Conservation (phyloP, 2,329 filamentous ascomycete genomes). For the Aspergillus fumigatiaffinis region DNA sequence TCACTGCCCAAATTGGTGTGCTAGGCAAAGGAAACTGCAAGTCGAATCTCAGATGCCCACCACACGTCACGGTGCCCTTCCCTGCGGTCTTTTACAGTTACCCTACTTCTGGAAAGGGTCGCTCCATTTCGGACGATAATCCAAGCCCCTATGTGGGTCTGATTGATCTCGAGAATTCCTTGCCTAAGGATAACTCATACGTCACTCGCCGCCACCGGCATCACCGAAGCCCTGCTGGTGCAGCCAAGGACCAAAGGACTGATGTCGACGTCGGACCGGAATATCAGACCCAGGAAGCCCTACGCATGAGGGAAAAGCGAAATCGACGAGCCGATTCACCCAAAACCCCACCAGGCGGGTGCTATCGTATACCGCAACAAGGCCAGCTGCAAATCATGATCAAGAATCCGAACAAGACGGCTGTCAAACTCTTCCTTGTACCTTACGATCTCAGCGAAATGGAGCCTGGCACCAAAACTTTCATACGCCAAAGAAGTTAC, state of each 20-base stretch:
- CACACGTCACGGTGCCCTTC: constrained; percentile 86
- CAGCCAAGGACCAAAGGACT: constrained; percentile 5
- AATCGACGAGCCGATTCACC: constrained; percentile 58
- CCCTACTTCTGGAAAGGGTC: constrained; percentile 60
- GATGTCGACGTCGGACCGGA: constrained; percentile 10
- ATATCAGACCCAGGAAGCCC: constrained; percentile 28
- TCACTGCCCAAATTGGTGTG: constrained; percentile 92
- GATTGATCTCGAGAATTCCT: constrained; percentile 81
- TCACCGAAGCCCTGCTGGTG: constrained; percentile 27
- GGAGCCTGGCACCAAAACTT: constrained; percentile 92
- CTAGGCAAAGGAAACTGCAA: constrained; percentile 87
- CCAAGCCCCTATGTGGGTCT: constrained; percentile 95
- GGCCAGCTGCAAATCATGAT: constrained; percentile 95
- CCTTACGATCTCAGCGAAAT: constrained; percentile 91
- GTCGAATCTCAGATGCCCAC: constrained; percentile 74
- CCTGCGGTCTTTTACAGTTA: constrained; percentile 97
- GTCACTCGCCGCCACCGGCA: constrained; percentile 38
- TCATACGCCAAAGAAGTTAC: constrained; percentile 90
- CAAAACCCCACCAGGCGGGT: constrained; percentile 75
- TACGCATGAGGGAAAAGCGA: constrained; percentile 51
- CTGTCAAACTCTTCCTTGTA: constrained; percentile 90
- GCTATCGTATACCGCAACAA: constrained; percentile 89
- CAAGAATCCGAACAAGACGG: constrained; percentile 97
- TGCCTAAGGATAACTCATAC: constrained; percentile 49
- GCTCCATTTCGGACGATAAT: constrained; percentile 69